Percentiles rank a stretch among this genome's conserved stretches.
These are phyloP conservation scores for Apostasia shenzhenica DNA, from an alignment of 106 monocot genomes.

Conservation along the genomic window DNA sequence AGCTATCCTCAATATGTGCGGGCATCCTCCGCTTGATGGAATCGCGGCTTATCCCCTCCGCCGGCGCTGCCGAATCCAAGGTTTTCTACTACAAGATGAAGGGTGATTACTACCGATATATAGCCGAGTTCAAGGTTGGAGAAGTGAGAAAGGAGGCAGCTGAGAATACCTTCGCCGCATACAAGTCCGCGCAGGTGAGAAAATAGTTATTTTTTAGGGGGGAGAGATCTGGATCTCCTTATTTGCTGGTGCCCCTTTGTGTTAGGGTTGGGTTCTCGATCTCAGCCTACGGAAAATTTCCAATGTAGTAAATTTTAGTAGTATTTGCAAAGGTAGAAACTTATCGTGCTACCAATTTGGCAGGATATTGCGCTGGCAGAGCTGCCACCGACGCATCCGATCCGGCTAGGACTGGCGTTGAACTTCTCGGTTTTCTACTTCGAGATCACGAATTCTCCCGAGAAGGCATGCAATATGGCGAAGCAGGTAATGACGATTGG, in stretches of 20 bases:
- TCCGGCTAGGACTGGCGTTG: conserved; percentile 24
- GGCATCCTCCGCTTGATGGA: conserved; percentile 26
- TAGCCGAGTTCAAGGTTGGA: conserved; percentile 29
- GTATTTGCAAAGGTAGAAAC: not conserved
- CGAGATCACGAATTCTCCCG: conserved; percentile 35
- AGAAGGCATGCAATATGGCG: conserved; percentile 25
- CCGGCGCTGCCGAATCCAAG: conserved; percentile 20
- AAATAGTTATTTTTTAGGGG: not conserved
- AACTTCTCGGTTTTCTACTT: conserved; percentile 38
- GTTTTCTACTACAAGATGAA: conserved; percentile 45
- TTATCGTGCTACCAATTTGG: not conserved
- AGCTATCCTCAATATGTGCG: conserved; percentile 28
- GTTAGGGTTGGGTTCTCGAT: not conserved
- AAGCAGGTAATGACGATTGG: conserved; percentile 13
- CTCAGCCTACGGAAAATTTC: not conserved
- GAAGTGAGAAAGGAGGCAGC: conserved; percentile 29
- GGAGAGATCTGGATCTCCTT: not conserved
- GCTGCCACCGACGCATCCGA: conserved; percentile 28
- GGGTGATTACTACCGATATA: conserved; percentile 33
- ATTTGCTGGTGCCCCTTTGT: not conserved
- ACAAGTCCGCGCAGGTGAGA: conserved; percentile 26
- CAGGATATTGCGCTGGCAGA: conserved; percentile 19
- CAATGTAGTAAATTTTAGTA: not conserved
- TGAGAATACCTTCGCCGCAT: conserved; percentile 21
- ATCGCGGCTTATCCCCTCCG: conserved; percentile 20